A percentile compares a stretch with the other conserved stretches of the same genome.
Conservation (phyloP, 805 yeast species). For the Candida khao-thaluensis region DNA sequence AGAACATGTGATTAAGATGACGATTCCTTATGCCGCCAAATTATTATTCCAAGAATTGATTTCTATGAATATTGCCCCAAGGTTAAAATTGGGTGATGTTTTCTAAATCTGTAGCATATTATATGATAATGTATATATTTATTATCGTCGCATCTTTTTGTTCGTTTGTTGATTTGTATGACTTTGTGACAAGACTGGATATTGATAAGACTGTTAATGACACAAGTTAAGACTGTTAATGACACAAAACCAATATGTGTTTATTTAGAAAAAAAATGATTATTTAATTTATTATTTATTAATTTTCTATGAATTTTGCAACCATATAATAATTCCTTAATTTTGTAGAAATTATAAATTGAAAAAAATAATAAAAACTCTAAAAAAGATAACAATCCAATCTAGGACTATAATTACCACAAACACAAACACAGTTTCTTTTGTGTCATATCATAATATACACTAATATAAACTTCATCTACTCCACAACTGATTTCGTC, state of each 20-base stretch:
- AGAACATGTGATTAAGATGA: slow-evolving; percentile 85
- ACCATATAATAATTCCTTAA: background rate
- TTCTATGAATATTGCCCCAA: slow-evolving; percentile 99
- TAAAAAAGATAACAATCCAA: too few relatives aligned
- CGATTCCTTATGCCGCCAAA: slow-evolving; percentile 98
- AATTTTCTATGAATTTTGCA: background rate
- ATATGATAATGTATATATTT: too few relatives aligned
- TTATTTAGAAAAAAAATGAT: background rate
- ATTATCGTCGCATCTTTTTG: too few relatives aligned
- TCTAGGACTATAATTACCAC: background rate
- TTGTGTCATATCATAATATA: too few relatives aligned
- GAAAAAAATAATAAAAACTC: background rate
- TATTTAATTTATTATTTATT: slow-evolving; percentile 1
- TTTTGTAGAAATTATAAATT: background rate
- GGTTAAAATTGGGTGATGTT: slow-evolving; percentile 84
- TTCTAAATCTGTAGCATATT: slow-evolving; percentile 39
- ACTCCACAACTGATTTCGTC: too few relatives aligned
- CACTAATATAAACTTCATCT: too few relatives aligned
- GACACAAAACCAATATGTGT: too few relatives aligned
- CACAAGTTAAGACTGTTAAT: too few relatives aligned
- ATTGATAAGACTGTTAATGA: too few relatives aligned
- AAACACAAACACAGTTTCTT: too few relatives aligned
- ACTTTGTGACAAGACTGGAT: too few relatives aligned
- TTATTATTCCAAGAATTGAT: slow-evolving; percentile 92
- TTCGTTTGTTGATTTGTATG: too few relatives aligned